phyloP scores from a whole-genome alignment of 495 filamentous ascomycete genomes.

The Stereocaulon alpinum region DNA sequence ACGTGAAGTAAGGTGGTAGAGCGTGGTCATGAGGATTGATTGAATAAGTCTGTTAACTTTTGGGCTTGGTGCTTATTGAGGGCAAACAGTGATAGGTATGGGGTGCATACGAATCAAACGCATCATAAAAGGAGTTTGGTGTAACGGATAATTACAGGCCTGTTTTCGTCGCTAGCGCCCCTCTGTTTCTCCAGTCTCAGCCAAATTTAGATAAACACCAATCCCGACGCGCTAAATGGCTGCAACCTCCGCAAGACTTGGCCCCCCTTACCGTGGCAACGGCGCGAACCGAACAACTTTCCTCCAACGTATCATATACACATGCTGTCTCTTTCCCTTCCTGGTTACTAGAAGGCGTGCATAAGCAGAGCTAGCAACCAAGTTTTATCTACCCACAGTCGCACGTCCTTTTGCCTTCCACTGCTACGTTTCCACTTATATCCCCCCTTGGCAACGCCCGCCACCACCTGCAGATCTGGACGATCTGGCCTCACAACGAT shows the following conservation, averaged over 20 bases:
- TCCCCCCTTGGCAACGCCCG: neutral
- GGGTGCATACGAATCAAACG: neutral
- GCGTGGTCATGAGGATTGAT: neutral
- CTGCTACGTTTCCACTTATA: no score
- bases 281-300: neutral
- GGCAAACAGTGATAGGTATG: slow-evolving; percentile 1
- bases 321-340: neutral
- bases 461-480: neutral
- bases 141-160: slow-evolving; percentile 3
- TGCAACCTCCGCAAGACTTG: neutral
- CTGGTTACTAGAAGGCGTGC: neutral
- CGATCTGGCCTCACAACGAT: neutral
- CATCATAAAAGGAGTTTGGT: slow-evolving; percentile 7
- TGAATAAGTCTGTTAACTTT: slow-evolving; percentile 1
- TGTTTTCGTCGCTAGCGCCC: slow-evolving; percentile 5
- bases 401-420: no score
- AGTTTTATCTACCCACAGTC: no score
- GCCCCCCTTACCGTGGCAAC: neutral
- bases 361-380: no score
- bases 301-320: neutral
- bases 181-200: neutral
- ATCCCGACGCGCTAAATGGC: slow-evolving; percentile 1
- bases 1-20: neutral
- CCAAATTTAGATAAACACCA: slow-evolving; percentile 1
- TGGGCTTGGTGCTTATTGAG: neutral